A percentile compares a stretch with the other conserved stretches of the same genome.
phyloP scores from a whole-genome alignment of 768 basidiomycete genomes.

The Kwoniella shandongensis region DNA sequence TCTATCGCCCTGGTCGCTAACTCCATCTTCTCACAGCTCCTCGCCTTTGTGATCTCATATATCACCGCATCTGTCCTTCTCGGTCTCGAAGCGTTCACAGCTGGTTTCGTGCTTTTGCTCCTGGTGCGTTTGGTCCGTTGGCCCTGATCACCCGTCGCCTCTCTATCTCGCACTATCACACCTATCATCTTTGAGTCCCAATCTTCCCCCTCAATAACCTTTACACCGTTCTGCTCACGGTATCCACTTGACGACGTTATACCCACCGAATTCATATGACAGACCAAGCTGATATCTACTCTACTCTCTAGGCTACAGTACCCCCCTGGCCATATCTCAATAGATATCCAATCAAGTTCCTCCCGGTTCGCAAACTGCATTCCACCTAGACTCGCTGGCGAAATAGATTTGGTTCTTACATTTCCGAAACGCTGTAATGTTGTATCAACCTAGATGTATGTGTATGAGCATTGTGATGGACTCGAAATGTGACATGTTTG shows the following conservation, averaged over 20 bases:
- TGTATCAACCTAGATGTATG: no score
- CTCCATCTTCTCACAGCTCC: no score
- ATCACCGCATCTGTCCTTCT: conserved; percentile 34
- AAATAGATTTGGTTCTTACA: no score
- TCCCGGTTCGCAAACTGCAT: conserved; percentile 33
- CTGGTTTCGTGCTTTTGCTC: conserved; percentile 29
- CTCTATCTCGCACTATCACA: no score
- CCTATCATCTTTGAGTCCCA: background rate
- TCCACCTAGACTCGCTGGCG: no score
- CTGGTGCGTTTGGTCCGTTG: conserved; percentile 26
- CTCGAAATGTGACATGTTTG: no score
- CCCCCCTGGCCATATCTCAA: conserved; percentile 47
- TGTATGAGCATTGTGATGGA: no score
- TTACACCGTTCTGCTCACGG: background rate
- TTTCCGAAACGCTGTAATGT: no score
- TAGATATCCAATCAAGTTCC: conserved; percentile 39
- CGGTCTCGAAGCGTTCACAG: conserved; percentile 38
- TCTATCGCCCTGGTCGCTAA: no score
- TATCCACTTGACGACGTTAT: no score
- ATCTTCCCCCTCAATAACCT: background rate
- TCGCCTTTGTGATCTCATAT: conserved; percentile 37
- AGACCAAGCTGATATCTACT: background rate
- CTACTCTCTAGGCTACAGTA: conserved; percentile 21
- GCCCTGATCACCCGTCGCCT: no score
- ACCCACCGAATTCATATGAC: no score